A percentile compares a stretch with the other conserved stretches of the same genome.
Conservation (phyloP, 768 basidiomycete genomes). For the Suillus subluteus region DNA sequence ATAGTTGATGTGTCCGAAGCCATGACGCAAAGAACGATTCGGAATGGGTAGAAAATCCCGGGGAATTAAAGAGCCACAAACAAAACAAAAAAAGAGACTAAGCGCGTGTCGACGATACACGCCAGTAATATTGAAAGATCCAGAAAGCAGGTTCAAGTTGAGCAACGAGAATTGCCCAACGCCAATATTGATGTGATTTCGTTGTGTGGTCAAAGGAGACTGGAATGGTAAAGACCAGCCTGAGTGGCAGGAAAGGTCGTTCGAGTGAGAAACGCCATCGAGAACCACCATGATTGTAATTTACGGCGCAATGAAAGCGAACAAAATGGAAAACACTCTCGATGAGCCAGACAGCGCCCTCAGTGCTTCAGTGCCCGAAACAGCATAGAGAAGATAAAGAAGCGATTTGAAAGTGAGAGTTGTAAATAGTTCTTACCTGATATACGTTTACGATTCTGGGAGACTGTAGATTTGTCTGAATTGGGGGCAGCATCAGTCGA, state of each 20-base stretch:
- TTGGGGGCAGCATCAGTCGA: background rate
- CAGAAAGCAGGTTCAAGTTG: background rate
- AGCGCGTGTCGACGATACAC: background rate
- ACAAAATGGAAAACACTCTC: background rate
- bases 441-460: constrained; percentile 8
- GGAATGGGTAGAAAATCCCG: background rate
- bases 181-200: background rate
- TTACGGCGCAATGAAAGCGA: background rate
- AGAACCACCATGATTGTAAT: background rate
- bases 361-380: background rate
- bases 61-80: background rate
- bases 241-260: background rate
- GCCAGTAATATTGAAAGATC: background rate
- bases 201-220: background rate
- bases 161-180: background rate
- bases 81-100: background rate
- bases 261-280: background rate
- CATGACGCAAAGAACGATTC: background rate
- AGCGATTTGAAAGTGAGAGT: background rate
- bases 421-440: constrained; percentile 5
- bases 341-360: background rate
- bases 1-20: background rate
- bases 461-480: constrained; percentile 1
- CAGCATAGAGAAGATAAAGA: background rate
- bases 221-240: background rate